phyloP scores from a whole-genome alignment of 2,329 filamentous ascomycete species.

The Colletotrichum melonis region DNA sequence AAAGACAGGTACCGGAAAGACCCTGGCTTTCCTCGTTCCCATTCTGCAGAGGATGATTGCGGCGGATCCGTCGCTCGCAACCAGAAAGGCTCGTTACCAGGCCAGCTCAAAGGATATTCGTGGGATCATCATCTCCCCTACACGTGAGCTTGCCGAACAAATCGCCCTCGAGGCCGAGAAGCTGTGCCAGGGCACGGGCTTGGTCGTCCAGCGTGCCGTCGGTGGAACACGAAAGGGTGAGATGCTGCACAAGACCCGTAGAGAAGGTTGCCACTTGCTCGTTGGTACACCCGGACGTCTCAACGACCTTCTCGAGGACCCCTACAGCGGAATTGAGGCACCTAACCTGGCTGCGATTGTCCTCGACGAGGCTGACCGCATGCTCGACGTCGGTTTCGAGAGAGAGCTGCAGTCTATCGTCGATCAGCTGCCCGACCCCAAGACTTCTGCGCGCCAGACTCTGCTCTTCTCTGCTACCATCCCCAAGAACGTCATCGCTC shows the following conservation, averaged over 20 bases:
- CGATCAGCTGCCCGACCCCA: conserved; percentile 69
- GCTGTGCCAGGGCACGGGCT: conserved; percentile 71
- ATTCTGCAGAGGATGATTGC: conserved; percentile 82
- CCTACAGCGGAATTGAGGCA: conserved; percentile 70
- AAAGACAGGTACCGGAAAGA: conserved; percentile 97
- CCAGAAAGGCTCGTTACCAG: conserved; percentile 47
- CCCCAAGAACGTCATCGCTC: conserved; percentile 80
- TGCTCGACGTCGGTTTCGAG: conserved; percentile 94
- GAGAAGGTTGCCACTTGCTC: conserved; percentile 86
- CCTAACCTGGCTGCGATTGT: conserved; percentile 91
- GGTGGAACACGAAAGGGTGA: conserved; percentile 84
- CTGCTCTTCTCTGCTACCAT: conserved; percentile 97
- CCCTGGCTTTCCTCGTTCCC: conserved; percentile 90
- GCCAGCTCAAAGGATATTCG: conserved; percentile 70
- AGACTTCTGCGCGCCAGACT: conserved; percentile 80
- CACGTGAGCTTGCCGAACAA: conserved; percentile 83
- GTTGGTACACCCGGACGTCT: conserved; percentile 92
- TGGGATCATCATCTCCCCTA: conserved; percentile 81
- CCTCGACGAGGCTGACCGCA: conserved; percentile 96
- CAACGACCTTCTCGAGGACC: conserved; percentile 81
- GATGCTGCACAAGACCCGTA: conserved; percentile 76
- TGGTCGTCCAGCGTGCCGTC: conserved; percentile 82
- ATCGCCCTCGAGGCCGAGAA: conserved; percentile 83
- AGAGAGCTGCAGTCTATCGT: conserved; percentile 73
- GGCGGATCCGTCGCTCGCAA: conserved; percentile 70